Conservation (phyloP, 2,329 filamentous ascomycete genomes). For the Lasiodiplodia citricola region DNA sequence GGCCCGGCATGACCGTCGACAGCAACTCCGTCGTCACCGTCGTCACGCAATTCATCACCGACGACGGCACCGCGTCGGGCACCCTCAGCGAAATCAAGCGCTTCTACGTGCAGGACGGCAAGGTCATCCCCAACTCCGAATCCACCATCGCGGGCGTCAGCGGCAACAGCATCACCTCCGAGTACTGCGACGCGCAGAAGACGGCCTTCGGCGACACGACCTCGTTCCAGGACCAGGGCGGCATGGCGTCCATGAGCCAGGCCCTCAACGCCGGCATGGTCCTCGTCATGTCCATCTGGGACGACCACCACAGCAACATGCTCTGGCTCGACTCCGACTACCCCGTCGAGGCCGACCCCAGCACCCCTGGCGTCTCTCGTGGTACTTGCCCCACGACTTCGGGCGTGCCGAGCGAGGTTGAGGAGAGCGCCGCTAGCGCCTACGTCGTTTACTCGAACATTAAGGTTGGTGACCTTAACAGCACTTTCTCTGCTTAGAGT, state of each 20-base stretch:
- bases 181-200: slow-evolving; percentile 62
- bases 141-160: slow-evolving; percentile 48
- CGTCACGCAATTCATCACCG: slow-evolving; percentile 52
- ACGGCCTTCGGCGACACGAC: slow-evolving; percentile 58
- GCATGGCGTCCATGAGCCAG: slow-evolving; percentile 32
- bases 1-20: slow-evolving; percentile 52
- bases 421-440: slow-evolving; percentile 28
- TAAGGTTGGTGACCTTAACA: slow-evolving; percentile 34
- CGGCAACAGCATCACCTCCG: slow-evolving; percentile 59
- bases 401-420: slow-evolving; percentile 33
- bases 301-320: slow-evolving; percentile 69
- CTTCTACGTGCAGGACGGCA: slow-evolving; percentile 52
- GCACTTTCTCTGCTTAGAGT: slow-evolving; percentile 30
- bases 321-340: slow-evolving; percentile 72
- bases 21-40: slow-evolving; percentile 45
- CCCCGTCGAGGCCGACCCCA: slow-evolving; percentile 47
- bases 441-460: slow-evolving; percentile 36
- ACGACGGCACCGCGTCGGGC: slow-evolving; percentile 42
- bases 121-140: slow-evolving; percentile 48
- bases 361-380: slow-evolving; percentile 29
- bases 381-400: slow-evolving; percentile 30
- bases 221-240: slow-evolving; percentile 58
- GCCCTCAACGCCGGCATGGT: slow-evolving; percentile 29
- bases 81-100: slow-evolving; percentile 48
- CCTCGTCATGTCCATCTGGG: slow-evolving; percentile 64